phyloP scores from a whole-genome alignment of 148 eudicot genomes.

The Vaccinium darrowii region DNA sequence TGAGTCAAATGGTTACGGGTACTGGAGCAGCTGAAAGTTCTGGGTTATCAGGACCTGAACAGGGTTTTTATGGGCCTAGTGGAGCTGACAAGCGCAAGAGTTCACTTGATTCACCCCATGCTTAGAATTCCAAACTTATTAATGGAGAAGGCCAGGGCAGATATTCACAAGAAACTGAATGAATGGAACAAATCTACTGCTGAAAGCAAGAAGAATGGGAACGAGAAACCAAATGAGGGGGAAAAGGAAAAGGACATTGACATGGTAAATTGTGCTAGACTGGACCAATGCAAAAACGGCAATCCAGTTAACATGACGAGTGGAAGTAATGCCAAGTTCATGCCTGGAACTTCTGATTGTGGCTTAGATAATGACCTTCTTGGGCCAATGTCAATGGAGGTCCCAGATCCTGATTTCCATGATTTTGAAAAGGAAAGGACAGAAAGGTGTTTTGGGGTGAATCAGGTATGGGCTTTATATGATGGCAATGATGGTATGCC shows the following conservation, averaged over 20 bases:
- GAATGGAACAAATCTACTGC: constrained; percentile 24
- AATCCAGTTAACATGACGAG: constrained; percentile 12
- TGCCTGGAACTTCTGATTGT: background rate
- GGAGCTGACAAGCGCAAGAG: constrained; percentile 26
- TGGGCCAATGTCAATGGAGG: constrained; percentile 36
- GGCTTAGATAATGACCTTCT: constrained; percentile 20
- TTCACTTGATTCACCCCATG: constrained; percentile 29
- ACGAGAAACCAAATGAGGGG: constrained; percentile 21
- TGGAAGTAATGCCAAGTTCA: constrained; percentile 7
- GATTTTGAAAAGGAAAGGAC: constrained; percentile 62
- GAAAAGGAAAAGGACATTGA: constrained; percentile 23
- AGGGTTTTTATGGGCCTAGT: constrained; percentile 22
- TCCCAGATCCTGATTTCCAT: constrained; percentile 63
- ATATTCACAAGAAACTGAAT: constrained; percentile 36
- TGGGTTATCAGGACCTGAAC: constrained; percentile 16
- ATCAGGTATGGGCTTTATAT: constrained; percentile 80
- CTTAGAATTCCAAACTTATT: constrained; percentile 38
- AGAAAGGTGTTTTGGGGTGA: constrained; percentile 52
- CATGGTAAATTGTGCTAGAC: constrained; percentile 22
- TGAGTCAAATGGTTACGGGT: constrained; percentile 27
- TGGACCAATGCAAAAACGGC: constrained; percentile 14
- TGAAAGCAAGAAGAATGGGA: constrained; percentile 24
- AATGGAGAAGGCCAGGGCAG: constrained; percentile 52
- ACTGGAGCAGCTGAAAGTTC: constrained; percentile 22
- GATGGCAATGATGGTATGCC: constrained; percentile 79